Evolutionary conservation across 2,329 filamentous ascomycete species (phyloP).

Genomic region (Nigrospora osmanthi): DNA sequence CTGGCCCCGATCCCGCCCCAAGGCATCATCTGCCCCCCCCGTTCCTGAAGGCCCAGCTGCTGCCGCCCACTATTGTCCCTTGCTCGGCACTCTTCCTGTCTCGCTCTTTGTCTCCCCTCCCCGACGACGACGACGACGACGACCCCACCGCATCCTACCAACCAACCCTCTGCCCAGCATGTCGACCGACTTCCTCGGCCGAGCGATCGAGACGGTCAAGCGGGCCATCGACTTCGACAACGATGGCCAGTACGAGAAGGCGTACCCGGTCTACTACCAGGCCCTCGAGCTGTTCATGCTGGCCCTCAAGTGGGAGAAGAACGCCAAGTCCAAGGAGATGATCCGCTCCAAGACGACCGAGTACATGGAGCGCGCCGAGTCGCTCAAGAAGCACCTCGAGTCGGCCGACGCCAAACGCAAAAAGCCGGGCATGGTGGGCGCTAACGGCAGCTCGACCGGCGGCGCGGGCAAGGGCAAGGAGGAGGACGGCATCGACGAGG

Average conservation of each 20-base stretch:
- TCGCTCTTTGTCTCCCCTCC: neutral
- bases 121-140: neutral
- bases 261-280: slow-evolving; percentile 92
- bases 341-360: slow-evolving; percentile 91
- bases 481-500: slow-evolving; percentile 58
- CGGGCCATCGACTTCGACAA: slow-evolving; percentile 97
- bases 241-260: slow-evolving; percentile 91
- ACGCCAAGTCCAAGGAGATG: slow-evolving; percentile 92
- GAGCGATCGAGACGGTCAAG: slow-evolving; percentile 93
- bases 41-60: no score
- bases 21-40: no score
- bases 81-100: neutral
- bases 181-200: slow-evolving; percentile 95
- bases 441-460: slow-evolving; percentile 59
- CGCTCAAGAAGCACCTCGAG: slow-evolving; percentile 84
- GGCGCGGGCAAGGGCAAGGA: slow-evolving; percentile 55
- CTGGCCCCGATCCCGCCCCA: no score
- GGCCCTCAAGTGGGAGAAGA: slow-evolving; percentile 99
- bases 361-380: slow-evolving; percentile 98
- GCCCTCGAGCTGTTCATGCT: slow-evolving; percentile 98
- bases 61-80: neutral
- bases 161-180: slow-evolving; percentile 41
- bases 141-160: no score
- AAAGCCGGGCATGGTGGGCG: slow-evolving; percentile 64
- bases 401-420: slow-evolving; percentile 65